Conservation (phyloP, 805 yeast genomes). For the Saccharomycopsis malanga region DNA sequence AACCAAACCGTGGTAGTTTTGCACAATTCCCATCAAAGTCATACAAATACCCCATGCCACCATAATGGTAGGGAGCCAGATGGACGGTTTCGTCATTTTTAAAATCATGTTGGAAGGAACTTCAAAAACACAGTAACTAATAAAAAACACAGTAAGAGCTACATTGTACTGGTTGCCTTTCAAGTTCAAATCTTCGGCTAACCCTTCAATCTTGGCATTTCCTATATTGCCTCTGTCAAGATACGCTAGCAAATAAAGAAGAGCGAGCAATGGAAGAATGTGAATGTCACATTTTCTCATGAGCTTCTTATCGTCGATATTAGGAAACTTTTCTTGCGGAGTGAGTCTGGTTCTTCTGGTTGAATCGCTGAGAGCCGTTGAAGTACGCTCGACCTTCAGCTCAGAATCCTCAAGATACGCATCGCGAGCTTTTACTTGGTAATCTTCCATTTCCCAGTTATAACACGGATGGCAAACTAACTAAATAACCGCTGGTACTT, state of each 20-base stretch:
- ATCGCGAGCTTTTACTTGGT: neutral
- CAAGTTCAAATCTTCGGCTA: slow-evolving; percentile 37
- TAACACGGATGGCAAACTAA: neutral
- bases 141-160: slow-evolving; percentile 40
- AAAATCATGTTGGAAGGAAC: slow-evolving; percentile 41
- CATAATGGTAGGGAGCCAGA: slow-evolving; percentile 42
- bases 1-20: slow-evolving; percentile 36
- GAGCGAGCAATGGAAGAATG: slow-evolving; percentile 38
- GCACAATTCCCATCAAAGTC: slow-evolving; percentile 42
- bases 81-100: slow-evolving; percentile 39
- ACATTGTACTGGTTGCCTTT: slow-evolving; percentile 38
- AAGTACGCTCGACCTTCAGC: neutral
- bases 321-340: slow-evolving; percentile 12
- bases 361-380: neutral
- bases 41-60: slow-evolving; percentile 44
- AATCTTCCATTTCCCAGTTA: neutral
- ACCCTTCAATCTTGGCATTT: slow-evolving; percentile 45
- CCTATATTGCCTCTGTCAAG: slow-evolving; percentile 49
- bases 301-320: slow-evolving; percentile 21
- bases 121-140: slow-evolving; percentile 42
- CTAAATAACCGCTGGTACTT: neutral
- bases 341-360: neutral
- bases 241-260: slow-evolving; percentile 42
- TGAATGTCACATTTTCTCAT: slow-evolving; percentile 37
- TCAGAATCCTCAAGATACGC: neutral